Conservation (phyloP, 2,329 filamentous ascomycete genomes). For the Fusarium sp. region DNA sequence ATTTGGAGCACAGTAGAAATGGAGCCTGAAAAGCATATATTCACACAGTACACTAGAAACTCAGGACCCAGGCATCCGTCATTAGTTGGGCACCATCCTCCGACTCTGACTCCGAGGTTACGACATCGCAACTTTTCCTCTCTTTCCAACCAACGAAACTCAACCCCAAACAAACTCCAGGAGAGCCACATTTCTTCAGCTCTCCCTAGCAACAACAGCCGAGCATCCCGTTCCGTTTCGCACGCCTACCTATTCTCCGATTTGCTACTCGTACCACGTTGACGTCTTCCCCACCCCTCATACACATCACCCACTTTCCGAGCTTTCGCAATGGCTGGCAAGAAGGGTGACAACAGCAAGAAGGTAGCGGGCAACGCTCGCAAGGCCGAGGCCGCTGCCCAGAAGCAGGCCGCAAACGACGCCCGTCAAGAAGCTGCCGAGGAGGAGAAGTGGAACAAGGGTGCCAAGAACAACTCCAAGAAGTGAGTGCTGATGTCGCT, state of each 20-base stretch:
- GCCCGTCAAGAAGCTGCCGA: conserved; percentile 74
- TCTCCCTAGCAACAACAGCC: neutral
- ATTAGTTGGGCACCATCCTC: conserved; percentile 22
- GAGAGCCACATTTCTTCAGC: conserved; percentile 8
- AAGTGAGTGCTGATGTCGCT: conserved; percentile 70
- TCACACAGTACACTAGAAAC: conserved; percentile 16
- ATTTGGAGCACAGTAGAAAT: neutral
- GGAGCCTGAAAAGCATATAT: accelerated
- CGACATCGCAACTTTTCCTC: conserved; percentile 16
- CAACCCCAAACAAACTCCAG: conserved; percentile 1
- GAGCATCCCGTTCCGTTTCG: neutral
- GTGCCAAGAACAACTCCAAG: conserved; percentile 84
- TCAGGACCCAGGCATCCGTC: conserved; percentile 23
- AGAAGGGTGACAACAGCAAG: conserved; percentile 85
- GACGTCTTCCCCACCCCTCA: conserved; percentile 18
- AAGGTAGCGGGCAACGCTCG: conserved; percentile 90
- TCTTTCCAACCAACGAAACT: neutral
- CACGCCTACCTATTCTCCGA: conserved; percentile 3
- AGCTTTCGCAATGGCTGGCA: conserved; percentile 68
- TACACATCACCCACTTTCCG: conserved; percentile 19
- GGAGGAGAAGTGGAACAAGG: conserved; percentile 83
- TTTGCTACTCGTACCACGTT: conserved; percentile 10
- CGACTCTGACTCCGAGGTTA: conserved; percentile 13
- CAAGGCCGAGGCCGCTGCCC: conserved; percentile 88
- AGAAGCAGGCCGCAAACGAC: conserved; percentile 79